Evolutionary conservation across 148 eudicot genomes (phyloP).

Genomic region (Nyssa sinensis): DNA sequence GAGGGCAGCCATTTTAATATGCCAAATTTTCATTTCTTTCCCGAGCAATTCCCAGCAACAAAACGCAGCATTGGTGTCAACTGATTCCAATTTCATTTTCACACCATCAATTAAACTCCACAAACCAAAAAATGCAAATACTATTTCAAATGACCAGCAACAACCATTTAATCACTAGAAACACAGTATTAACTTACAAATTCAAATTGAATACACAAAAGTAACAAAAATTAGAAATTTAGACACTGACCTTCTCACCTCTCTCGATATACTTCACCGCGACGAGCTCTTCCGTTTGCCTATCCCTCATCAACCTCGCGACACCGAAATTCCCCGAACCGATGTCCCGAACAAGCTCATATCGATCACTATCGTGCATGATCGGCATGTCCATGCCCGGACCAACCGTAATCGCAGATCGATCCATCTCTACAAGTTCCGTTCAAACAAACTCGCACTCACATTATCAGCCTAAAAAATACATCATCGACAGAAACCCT

Average conservation of each 20-base stretch:
- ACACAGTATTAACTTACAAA: not conserved
- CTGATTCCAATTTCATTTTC: not conserved
- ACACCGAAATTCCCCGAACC: conserved; percentile 89
- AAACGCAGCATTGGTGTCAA: not conserved
- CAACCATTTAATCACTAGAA: not conserved
- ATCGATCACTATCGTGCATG: conserved; percentile 60
- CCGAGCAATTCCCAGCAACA: conserved; percentile 1
- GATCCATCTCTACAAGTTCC: conserved; percentile 16
- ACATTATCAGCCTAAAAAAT: conserved; percentile 4
- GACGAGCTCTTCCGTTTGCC: conserved; percentile 55
- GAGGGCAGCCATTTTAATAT: no score
- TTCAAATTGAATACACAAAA: not conserved
- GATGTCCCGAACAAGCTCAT: conserved; percentile 70
- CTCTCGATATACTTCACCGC: conserved; percentile 86
- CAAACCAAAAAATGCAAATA: not conserved
- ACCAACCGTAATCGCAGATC: conserved; percentile 26
- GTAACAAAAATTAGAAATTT: not conserved
- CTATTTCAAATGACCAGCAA: not conserved
- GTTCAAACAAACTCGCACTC: not conserved
- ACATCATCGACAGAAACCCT: not conserved
- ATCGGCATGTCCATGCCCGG: conserved; percentile 60
- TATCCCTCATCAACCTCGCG: conserved; percentile 78
- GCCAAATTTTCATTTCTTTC: not conserved
- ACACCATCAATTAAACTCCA: not conserved
- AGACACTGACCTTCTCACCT: conserved; percentile 63